A percentile compares a stretch with the other conserved stretches of the same genome.
Evolutionary conservation across 148 eudicot genomes (phyloP).

Genomic region (Camellia japonica): DNA sequence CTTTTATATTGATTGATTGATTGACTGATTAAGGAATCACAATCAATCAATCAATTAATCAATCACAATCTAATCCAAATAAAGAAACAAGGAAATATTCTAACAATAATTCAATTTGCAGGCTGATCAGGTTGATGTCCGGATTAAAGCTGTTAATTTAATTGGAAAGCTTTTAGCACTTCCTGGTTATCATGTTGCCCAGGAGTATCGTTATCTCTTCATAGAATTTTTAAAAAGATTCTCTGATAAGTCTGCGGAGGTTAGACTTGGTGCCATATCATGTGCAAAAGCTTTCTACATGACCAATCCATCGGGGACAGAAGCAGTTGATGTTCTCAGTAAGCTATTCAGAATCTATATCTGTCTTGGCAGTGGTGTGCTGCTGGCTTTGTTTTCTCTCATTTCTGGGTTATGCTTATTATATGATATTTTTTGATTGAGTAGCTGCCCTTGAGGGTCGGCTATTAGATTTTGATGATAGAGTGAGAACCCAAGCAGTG

Average conservation of each 20-base stretch:
- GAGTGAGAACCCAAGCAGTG: constrained; percentile 76
- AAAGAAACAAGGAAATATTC: too few species aligned
- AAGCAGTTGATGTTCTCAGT: constrained; percentile 66
- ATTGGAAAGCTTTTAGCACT: constrained; percentile 63
- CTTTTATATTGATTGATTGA: too few species aligned
- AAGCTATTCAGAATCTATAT: constrained; percentile 26
- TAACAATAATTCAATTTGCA: constrained; percentile 29
- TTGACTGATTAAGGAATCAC: too few species aligned
- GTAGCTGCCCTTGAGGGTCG: constrained; percentile 79
- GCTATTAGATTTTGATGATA: constrained; percentile 78
- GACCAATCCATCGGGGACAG: constrained; percentile 49
- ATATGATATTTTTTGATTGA: constrained; percentile 10
- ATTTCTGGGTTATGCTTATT: constrained; percentile 6
- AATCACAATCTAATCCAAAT: too few species aligned
- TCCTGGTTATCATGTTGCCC: constrained; percentile 43
- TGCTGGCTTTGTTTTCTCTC: background rate
- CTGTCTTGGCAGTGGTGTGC: background rate
- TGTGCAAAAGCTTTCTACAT: constrained; percentile 60
- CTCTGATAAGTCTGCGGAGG: constrained; percentile 85
- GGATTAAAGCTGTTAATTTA: constrained; percentile 74
- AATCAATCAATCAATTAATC: too few species aligned
- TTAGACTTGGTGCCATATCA: constrained; percentile 66
- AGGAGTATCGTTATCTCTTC: constrained; percentile 57
- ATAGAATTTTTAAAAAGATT: constrained; percentile 75
- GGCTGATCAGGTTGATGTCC: constrained; percentile 95